These are phyloP conservation scores for Abrus precatorius DNA, from an alignment of 306 rosid species.

Conservation along the genomic window DNA sequence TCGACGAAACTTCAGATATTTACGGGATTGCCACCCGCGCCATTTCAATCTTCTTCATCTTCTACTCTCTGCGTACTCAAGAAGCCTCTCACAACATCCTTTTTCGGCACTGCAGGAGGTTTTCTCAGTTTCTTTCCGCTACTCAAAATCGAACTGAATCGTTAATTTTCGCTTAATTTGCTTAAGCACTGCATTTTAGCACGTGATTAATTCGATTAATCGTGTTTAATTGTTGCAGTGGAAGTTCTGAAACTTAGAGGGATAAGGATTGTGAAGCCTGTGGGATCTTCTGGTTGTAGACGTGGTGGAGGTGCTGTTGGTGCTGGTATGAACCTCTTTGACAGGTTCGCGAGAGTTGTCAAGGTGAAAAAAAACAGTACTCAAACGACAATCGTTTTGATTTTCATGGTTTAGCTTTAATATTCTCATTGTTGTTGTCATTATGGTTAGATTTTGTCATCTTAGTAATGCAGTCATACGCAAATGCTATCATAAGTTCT, in stretches of 20 bases:
- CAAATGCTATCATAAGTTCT: slow-evolving; percentile 85
- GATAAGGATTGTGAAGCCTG: slow-evolving; percentile 56
- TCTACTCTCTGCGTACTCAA: slow-evolving; percentile 50
- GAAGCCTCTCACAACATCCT: slow-evolving; percentile 68
- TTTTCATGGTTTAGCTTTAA: slow-evolving; percentile 31
- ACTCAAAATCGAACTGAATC: not conserved
- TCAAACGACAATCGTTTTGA: not conserved
- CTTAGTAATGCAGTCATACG: slow-evolving; percentile 83
- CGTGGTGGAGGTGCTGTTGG: slow-evolving; percentile 78
- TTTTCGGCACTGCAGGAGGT: slow-evolving; percentile 68
- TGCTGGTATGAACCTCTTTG: slow-evolving; percentile 85
- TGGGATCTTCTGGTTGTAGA: slow-evolving; percentile 18
- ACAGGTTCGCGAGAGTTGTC: slow-evolving; percentile 86
- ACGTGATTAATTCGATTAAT: not conserved
- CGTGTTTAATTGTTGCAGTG: slow-evolving; percentile 23
- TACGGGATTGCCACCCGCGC: slow-evolving; percentile 62
- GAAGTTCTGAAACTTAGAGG: slow-evolving; percentile 56
- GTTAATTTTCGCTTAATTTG: not conserved
- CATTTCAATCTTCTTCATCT: slow-evolving; percentile 65
- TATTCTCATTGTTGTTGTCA: slow-evolving; percentile 45
- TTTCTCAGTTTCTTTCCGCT: not conserved
- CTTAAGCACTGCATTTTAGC: not conserved
- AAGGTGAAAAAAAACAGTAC: slow-evolving; percentile 67
- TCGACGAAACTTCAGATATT: slow-evolving; percentile 71
- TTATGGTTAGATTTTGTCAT: slow-evolving; percentile 47